phyloP scores from a whole-genome alignment of 2,329 filamentous ascomycete genomes.

The Penicillium decumbens region DNA sequence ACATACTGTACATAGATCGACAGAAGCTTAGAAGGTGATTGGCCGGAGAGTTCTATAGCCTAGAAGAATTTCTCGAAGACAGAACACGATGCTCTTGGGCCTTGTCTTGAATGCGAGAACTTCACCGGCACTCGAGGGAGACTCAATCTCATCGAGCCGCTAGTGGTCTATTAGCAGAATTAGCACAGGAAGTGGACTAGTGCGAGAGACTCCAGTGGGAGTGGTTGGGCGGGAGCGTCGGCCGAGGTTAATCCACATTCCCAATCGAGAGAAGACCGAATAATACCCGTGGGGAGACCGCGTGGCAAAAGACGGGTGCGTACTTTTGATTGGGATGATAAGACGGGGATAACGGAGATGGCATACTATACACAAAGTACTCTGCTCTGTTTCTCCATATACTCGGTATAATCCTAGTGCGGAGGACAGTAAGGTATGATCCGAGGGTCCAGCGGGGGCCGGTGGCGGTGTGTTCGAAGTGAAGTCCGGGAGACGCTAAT shows the following conservation, averaged over 20 bases:
- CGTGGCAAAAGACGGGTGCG: background rate
- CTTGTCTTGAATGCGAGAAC: no score
- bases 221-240: background rate
- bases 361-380: background rate
- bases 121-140: no score
- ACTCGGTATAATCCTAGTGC: no score
- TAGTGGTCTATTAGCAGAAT: background rate
- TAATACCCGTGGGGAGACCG: conserved; percentile 4
- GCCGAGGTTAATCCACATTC: conserved; percentile 4
- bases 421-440: no score
- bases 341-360: background rate
- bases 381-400: no score
- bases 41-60: no score
- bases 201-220: background rate
- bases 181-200: background rate
- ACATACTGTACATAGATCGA: no score
- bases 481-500: conserved; percentile 19
- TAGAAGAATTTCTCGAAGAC: no score
- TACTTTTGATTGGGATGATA: background rate
- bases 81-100: no score
- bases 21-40: no score
- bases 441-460: conserved; percentile 8
- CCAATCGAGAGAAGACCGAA: conserved; percentile 7
- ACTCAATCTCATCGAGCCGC: background rate
- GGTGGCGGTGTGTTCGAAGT: conserved; percentile 3